Evolutionary conservation across 371 early-diverging fungal genomes (phyloP).

Genomic region (Mortierella sp.): DNA sequence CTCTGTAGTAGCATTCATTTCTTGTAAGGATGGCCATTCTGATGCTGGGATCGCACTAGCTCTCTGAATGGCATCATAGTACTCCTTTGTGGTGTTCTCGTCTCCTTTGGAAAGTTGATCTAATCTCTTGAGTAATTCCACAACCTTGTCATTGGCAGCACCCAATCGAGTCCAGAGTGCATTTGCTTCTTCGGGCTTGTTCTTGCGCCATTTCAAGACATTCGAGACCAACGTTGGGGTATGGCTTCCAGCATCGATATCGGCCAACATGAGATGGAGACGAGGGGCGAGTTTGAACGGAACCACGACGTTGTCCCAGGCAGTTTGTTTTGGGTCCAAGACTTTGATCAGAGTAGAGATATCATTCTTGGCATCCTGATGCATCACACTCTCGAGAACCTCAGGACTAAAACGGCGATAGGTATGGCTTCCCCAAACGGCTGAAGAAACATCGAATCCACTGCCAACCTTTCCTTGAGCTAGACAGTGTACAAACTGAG

Average conservation of each 20-base stretch:
- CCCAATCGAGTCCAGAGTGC: conserved; percentile 36
- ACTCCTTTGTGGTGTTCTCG: neutral
- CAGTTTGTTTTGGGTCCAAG: conserved; percentile 47
- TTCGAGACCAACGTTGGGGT: conserved; percentile 93
- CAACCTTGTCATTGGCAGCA: conserved; percentile 35
- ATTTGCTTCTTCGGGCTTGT: conserved; percentile 68
- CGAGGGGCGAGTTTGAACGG: conserved; percentile 81
- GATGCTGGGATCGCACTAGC: conserved; percentile 21
- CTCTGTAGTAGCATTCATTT: conserved; percentile 11
- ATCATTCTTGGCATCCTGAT: conserved; percentile 24
- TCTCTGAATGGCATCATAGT: conserved; percentile 29
- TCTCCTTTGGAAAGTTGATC: conserved; percentile 23
- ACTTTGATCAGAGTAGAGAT: conserved; percentile 29
- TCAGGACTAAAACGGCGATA: conserved; percentile 88
- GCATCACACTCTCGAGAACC: conserved; percentile 74
- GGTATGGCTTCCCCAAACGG: conserved; percentile 89
- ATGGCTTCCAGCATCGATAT: conserved; percentile 93
- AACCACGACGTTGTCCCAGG: conserved; percentile 81
- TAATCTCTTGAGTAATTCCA: conserved; percentile 36
- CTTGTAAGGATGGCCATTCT: conserved; percentile 24
- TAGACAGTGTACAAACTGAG: conserved; percentile 93
- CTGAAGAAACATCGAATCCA: conserved; percentile 96
- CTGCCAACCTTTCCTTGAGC: conserved; percentile 98
- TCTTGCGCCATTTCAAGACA: conserved; percentile 88
- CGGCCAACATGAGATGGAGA: conserved; percentile 85